phyloP scores from a whole-genome alignment of 208 protist genomes.

The Tritrichomonas foetus region DNA sequence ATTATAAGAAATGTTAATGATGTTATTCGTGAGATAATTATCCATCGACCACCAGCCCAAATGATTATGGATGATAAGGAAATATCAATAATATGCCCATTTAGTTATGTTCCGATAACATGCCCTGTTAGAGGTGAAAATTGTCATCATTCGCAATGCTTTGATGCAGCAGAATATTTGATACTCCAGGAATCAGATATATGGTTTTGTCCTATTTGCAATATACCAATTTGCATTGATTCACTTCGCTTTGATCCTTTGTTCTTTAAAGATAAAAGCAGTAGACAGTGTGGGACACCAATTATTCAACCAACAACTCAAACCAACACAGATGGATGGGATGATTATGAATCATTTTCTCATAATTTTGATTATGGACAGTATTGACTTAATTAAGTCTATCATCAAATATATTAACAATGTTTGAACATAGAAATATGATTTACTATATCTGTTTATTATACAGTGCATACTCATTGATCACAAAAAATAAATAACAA shows the following conservation, averaged over 20 bases:
- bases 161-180: background rate
- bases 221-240: background rate
- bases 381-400: too few relatives aligned
- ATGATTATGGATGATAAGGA: background rate
- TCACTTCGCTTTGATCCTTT: background rate
- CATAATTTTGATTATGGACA: too few relatives aligned
- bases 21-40: background rate
- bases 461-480: too few relatives aligned
- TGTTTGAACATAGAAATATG: too few relatives aligned
- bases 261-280: background rate
- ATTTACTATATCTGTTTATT: too few relatives aligned
- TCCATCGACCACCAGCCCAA: background rate
- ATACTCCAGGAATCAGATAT: background rate
- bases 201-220: background rate
- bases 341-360: too few relatives aligned
- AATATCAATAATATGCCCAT: background rate
- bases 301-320: too few relatives aligned
- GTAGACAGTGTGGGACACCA: too few relatives aligned
- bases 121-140: background rate
- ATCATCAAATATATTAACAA: too few relatives aligned
- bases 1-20: background rate
- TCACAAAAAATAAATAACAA: too few relatives aligned
- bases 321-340: too few relatives aligned
- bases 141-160: background rate
- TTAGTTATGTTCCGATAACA: background rate